These are phyloP conservation scores for Sicyos baderoa DNA, from an alignment of 306 rosid genomes.

Conservation along the genomic window DNA sequence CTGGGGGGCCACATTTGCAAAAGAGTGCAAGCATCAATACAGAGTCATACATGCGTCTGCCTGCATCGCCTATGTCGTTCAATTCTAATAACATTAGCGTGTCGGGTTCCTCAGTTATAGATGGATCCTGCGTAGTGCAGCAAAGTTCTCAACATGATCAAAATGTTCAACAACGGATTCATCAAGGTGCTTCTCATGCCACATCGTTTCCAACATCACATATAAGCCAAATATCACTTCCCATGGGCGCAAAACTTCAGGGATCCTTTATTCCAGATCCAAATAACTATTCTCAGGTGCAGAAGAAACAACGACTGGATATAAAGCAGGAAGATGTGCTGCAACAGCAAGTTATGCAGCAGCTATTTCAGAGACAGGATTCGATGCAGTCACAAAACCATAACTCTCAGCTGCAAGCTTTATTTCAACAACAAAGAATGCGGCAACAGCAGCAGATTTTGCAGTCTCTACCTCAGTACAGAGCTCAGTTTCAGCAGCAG, in stretches of 20 bases:
- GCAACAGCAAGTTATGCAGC: slow-evolving; percentile 75
- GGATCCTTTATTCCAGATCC: slow-evolving; percentile 75
- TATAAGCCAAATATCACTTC: slow-evolving; percentile 42
- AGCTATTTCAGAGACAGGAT: slow-evolving; percentile 79
- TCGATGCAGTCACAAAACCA: slow-evolving; percentile 60
- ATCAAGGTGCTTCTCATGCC: slow-evolving; percentile 62
- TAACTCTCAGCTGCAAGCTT: slow-evolving; percentile 64
- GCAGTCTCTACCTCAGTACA: slow-evolving; percentile 78
- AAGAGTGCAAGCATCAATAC: slow-evolving; percentile 91
- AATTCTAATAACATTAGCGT: slow-evolving; percentile 84
- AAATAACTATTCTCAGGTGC: slow-evolving; percentile 46
- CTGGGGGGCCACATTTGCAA: slow-evolving; percentile 93
- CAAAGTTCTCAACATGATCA: slow-evolving; percentile 82
- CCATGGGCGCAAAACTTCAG: slow-evolving; percentile 48
- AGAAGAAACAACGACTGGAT: slow-evolving; percentile 75
- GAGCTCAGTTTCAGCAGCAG: slow-evolving; percentile 33
- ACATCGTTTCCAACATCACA: slow-evolving; percentile 54
- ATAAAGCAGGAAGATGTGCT: slow-evolving; percentile 72
- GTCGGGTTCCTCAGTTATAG: slow-evolving; percentile 85
- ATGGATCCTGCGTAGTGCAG: slow-evolving; percentile 78
- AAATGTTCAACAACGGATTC: slow-evolving; percentile 52
- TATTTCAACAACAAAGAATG: slow-evolving; percentile 76
- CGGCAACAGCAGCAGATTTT: slow-evolving; percentile 50
- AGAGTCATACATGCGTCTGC: slow-evolving; percentile 75
- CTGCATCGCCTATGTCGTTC: slow-evolving; percentile 90